Percentiles rank a stretch among this genome's conserved stretches.
These are phyloP conservation scores for Baudoinia panamericana DNA, from an alignment of 495 filamentous ascomycete genomes.

Conservation along the genomic window DNA sequence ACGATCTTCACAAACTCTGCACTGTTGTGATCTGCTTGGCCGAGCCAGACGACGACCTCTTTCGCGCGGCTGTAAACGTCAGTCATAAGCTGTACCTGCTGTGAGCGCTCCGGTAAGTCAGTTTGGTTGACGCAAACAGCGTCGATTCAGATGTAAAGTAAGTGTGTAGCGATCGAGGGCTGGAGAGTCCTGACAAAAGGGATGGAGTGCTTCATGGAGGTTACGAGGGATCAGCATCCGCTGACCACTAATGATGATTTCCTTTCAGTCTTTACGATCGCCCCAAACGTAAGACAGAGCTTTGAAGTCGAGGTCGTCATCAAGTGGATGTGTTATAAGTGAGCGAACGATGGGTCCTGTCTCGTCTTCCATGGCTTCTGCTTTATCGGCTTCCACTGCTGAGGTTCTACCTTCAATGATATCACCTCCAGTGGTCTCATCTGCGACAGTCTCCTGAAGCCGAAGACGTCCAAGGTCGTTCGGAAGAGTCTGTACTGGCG, in stretches of 20 bases:
- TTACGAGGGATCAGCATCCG: background rate
- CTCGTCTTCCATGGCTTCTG: too few relatives aligned
- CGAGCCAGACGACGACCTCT: constrained; percentile 19
- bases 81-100: constrained; percentile 18
- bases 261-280: background rate
- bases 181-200: background rate
- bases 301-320: too few relatives aligned
- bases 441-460: too few relatives aligned
- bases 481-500: too few relatives aligned
- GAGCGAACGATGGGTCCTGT: too few relatives aligned
- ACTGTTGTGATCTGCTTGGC: background rate
- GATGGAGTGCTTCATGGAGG: background rate
- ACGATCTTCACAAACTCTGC: background rate
- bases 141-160: constrained; percentile 13
- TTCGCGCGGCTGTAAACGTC: constrained; percentile 14
- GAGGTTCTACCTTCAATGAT: too few relatives aligned
- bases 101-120: constrained; percentile 11
- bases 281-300: constrained; percentile 13
- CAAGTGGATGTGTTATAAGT: too few relatives aligned
- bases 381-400: too few relatives aligned
- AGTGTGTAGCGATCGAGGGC: too few relatives aligned
- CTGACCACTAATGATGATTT: background rate
- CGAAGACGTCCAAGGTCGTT: too few relatives aligned
- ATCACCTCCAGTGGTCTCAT: too few relatives aligned
- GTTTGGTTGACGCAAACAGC: constrained; percentile 13